Evolutionary conservation across 2,329 filamentous ascomycete genomes (phyloP), one percentile per base, ranked within the genome.

Genomic region (Fusarium drepaniforme): DNA sequence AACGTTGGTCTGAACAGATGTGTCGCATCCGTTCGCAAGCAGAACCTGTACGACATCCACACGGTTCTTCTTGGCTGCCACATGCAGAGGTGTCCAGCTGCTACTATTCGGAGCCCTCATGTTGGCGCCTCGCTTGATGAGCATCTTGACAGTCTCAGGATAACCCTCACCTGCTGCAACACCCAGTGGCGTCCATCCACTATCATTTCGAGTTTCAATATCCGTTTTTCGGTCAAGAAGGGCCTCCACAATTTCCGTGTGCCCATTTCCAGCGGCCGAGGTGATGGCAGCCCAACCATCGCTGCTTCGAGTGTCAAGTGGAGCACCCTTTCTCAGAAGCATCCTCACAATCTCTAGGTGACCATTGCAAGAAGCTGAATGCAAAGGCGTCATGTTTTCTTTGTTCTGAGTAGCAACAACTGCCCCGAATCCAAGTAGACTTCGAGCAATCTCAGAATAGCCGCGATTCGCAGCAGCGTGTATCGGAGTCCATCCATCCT

Each of bases 391-490:
- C 59, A 49, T 49, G 2, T 23, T 62, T 49, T 62, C 59, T 8
- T 62, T 62, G 30, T 62, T 62, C 3, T 46, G 40, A 2, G 38
- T 49, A 8, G 28, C 40, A 18, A 62, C 59, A 8, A 37, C 38
- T 62, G 59, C 59, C 3, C 59, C 40, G 1, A 62, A 62, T 12
- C 59, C 57, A 25, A 62, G 59, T 8, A 62, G 12, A 38, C 40
- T 62, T 23, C 59, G 59, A 6, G 33, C 59, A 18, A 62, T 62
- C 21, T 62, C 59, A 5, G 30, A 23, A 18, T 62, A 44, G 8
- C 59, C 59, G n/a, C 59, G 59, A 44, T 49, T 62, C n/a, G 59
- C n/a, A 25, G 59, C 59, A 23, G 38, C 25, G 8, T 62, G 59
- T n/a, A 62, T 21, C 40, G 59, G 59, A 9, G 40, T 49, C 59